Evolutionary conservation across 1,139 yeast species (phyloP), one percentile per base, ranked within the genome.

Genomic region (Pichia sp.): DNA sequence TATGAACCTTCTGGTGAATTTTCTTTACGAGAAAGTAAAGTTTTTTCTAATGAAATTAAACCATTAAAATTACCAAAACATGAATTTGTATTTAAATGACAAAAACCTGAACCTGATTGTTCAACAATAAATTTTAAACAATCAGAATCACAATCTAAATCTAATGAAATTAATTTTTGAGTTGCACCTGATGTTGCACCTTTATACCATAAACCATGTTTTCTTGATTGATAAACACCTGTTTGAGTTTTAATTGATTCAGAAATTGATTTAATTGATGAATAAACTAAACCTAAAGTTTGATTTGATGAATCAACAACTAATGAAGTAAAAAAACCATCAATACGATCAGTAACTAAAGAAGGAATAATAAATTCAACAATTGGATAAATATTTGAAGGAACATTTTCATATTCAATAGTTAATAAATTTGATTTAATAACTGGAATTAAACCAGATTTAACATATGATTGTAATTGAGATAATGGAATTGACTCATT

Each of bases 171-270:
- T 44, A 92, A 71, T 54, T 71, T 72, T 66, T 92, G 98, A 1
- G 95, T 87, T 42, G 96, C 96, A 10, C 98, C 98, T 30, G 95
- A 84, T 5, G 96, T 86, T 48, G 85, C 85, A 33, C 98, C 99
- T 65, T 92, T 92, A 65, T 84, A 86, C 98, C 99, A 92, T 49
- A 92, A 73, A 25, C 94, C 87, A 50, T 83, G 82, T 53, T 87
- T 78, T 56, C 98, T 82, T 6, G 96, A 87, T 65, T 86, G 97
- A 66, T 92, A 92, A 8, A 92, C 96, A 42, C 99, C 99, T 12
- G 86, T 80, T 40, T 79, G 76, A 34, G 87, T 85, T 49, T 79
- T 78, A 54, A 92, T 76, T 4, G 97, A 92, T 56, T 86, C 94
- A 41, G 74, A 68, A 54, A 94, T 79, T 32, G 96, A 87, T 53